These are phyloP conservation scores for Alternaria postmessia DNA, from an alignment of 2,329 filamentous ascomycete species.

Conservation along the genomic window DNA sequence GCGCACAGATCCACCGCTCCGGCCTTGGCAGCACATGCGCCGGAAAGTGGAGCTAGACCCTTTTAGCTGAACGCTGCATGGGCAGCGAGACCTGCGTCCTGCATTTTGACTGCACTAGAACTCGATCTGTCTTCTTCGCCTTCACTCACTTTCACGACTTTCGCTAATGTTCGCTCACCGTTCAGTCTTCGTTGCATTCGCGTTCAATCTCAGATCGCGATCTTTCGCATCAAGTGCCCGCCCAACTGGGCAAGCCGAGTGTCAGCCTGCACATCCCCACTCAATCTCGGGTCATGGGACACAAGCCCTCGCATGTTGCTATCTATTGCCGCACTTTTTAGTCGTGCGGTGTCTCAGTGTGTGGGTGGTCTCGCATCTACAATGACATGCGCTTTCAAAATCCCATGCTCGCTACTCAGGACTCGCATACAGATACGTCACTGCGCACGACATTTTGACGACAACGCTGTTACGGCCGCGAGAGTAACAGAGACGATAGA, in stretches of 20 bases:
- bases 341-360: constrained; percentile 1
- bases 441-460: background rate
- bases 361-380: background rate
- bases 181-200: background rate
- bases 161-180: background rate
- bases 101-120: background rate
- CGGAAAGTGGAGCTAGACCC: constrained; percentile 10
- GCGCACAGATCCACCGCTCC: constrained; percentile 15
- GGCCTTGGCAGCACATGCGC: constrained; percentile 17
- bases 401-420: constrained; percentile 3
- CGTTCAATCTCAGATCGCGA: constrained; percentile 3
- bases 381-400: constrained; percentile 11
- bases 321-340: constrained; percentile 1
- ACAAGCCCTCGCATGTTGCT: constrained; percentile 1
- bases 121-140: background rate
- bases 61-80: constrained; percentile 1
- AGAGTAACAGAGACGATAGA: background rate
- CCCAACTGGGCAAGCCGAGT: background rate
- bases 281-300: constrained; percentile 4
- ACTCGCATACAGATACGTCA: background rate
- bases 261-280: constrained; percentile 15
- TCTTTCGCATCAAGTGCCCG: constrained; percentile 5
- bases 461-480: background rate
- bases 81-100: background rate
- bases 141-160: background rate